Base-by-base conservation (phyloP, 495 filamentous ascomycete species). In the Paragyromitra xinjiangensis region DNA sequence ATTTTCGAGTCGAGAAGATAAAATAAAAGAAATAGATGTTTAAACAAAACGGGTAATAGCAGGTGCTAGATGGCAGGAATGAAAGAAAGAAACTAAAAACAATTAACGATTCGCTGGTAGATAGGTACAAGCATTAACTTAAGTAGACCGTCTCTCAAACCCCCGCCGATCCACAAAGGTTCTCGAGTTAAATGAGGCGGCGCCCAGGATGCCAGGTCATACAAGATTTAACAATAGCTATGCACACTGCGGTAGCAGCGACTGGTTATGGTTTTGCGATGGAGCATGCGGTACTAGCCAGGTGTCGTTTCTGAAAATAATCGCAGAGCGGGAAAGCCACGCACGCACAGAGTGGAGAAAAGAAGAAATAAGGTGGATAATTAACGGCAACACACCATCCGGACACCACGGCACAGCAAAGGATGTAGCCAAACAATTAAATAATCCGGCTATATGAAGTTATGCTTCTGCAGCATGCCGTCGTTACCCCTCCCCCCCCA, bases 51-150 rank as follows among this genome's bases (percentile, higher is more conserved):
- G 4, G 29, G 1, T 0, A 34, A 34, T 34, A 34, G 4, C 29
- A 34, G 29, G 4, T 34, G 4, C 29, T 44, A 45, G 64, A 34
- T 39, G 11, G 40, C 19, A 55, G 29, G n/a, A 16, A 37, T 26
- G 58, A 55, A 40, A 26, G 12, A 44, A 40, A 12, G 6, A 12
- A 59, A 11, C 19, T 58, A 42, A 16, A 14, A 58, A 61, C 24
- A 53, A 22, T 55, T 0, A 55, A 65, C 56, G 39, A 37, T 19
- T 7, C 16, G 16, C 34, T 39, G 22, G 14, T 42, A 29, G 59
- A 16, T 55, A 59, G 68, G 22, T 61, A 71, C 40, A 72, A 72
- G 53, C 61, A 77, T 51, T 61, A 61, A 59, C 39, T 73, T 77
- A 77, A 77, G 26, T 77, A 73, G 61, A 45, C 50, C 42, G 22